A percentile compares a stretch with the other conserved stretches of the same genome.
Evolutionary conservation across 192 early-diverging fungal genomes (phyloP).

Genomic region (Jimgerdemannia flammicorona): DNA sequence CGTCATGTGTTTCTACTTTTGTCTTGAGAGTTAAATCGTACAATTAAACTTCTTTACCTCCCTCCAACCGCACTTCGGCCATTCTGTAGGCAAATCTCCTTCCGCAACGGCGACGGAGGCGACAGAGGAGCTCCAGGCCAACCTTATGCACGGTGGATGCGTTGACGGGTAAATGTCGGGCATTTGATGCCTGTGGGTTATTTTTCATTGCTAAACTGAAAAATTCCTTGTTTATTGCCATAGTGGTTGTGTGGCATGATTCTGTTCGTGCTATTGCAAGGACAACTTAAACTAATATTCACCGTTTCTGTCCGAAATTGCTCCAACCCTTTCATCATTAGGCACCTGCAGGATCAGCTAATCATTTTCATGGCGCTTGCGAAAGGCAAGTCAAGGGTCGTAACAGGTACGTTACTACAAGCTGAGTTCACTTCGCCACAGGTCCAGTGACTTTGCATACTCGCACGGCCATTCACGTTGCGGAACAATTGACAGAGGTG

Average conservation of each 20-base stretch:
- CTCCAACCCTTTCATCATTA: neutral
- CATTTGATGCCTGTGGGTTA: neutral
- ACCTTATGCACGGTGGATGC: neutral
- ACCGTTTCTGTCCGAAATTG: neutral
- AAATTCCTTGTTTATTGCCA: neutral
- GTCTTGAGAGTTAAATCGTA: neutral
- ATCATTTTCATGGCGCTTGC: slow-evolving; percentile 40
- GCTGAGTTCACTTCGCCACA: neutral
- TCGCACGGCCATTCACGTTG: slow-evolving; percentile 28
- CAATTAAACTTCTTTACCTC: neutral
- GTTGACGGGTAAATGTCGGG: neutral
- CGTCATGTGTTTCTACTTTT: neutral
- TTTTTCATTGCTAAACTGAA: neutral
- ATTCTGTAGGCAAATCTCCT: no score
- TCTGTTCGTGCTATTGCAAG: neutral
- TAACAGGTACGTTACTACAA: slow-evolving; percentile 7
- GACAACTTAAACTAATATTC: neutral
- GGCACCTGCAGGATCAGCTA: slow-evolving; percentile 39
- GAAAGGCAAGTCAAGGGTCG: slow-evolving; percentile 25
- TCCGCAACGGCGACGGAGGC: no score
- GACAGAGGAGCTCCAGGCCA: neutral
- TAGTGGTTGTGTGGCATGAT: neutral
- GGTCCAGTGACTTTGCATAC: slow-evolving; percentile 35
- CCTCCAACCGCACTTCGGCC: no score
- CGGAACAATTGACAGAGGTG: slow-evolving; percentile 22